phyloP scores from a whole-genome alignment of 257 asterid genomes.

The Cynanchum wilfordii region DNA sequence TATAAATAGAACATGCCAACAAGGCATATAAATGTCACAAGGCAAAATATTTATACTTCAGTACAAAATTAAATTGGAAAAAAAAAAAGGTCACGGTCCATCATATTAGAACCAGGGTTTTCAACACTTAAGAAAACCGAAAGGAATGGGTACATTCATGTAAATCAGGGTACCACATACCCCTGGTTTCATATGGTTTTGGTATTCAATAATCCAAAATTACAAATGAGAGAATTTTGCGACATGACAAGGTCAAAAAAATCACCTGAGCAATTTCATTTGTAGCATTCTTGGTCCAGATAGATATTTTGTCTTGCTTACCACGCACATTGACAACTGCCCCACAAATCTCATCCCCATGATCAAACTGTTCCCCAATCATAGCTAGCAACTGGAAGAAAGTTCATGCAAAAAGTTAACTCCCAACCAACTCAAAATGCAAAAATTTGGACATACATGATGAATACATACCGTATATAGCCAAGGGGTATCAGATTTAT shows the following conservation, averaged over 20 bases:
- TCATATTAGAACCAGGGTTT: too few species aligned
- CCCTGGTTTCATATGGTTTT: too few species aligned
- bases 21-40: too few species aligned
- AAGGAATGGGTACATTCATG: too few species aligned
- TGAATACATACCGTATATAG: slow-evolving; percentile 61
- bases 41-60: too few species aligned
- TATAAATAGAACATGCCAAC: too few species aligned
- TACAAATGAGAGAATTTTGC: too few species aligned
- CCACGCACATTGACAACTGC: slow-evolving; percentile 78
- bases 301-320: slow-evolving; percentile 66
- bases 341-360: slow-evolving; percentile 98
- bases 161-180: too few species aligned
- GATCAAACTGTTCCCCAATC: slow-evolving; percentile 94
- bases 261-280: slow-evolving; percentile 93
- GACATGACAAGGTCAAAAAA: neutral
- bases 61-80: too few species aligned
- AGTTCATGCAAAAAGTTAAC: slow-evolving; percentile 11
- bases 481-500: slow-evolving; percentile 79
- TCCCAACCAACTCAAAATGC: neutral
- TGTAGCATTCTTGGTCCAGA: slow-evolving; percentile 94
- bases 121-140: too few species aligned
- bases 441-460: slow-evolving; percentile 9
- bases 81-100: too few species aligned
- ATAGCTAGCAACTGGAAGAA: slow-evolving; percentile 68
- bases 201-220: too few species aligned